phyloP scores from a whole-genome alignment of 495 filamentous ascomycete species.

The Hypomontagnella submonticulosa region DNA sequence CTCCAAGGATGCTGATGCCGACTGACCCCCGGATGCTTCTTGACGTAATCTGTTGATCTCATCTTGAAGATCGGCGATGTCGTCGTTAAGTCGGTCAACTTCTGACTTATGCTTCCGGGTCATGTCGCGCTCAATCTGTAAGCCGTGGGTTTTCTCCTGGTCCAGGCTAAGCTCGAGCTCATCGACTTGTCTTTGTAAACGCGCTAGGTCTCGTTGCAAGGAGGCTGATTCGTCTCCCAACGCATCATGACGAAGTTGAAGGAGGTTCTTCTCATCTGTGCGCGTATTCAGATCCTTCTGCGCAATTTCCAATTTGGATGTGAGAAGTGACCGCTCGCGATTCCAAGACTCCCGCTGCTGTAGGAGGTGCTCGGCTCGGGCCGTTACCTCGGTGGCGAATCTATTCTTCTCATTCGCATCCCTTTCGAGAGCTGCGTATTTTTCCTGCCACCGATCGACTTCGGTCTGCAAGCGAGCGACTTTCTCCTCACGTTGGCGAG shows the following conservation, averaged over 20 bases:
- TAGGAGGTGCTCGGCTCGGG: constrained; percentile 53
- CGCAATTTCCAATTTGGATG: constrained; percentile 61
- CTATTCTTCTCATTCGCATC: constrained; percentile 51
- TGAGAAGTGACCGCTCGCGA: constrained; percentile 55
- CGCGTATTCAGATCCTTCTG: constrained; percentile 66
- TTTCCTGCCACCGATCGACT: constrained; percentile 67
- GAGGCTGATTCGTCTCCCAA: constrained; percentile 70
- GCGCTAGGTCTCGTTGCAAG: constrained; percentile 68
- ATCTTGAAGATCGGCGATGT: constrained; percentile 49
- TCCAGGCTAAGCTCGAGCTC: constrained; percentile 69
- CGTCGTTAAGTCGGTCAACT: constrained; percentile 54
- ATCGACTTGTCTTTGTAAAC: constrained; percentile 62
- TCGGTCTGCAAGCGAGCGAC: constrained; percentile 72
- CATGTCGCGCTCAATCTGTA: constrained; percentile 67
- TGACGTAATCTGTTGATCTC: constrained; percentile 53
- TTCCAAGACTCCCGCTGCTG: constrained; percentile 55
- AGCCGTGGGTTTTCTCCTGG: constrained; percentile 66
- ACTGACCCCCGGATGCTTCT: constrained; percentile 54
- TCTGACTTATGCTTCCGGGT: constrained; percentile 57
- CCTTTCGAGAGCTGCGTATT: constrained; percentile 62
- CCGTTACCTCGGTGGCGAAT: constrained; percentile 56
- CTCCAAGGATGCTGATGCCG: constrained; percentile 44
- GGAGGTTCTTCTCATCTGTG: constrained; percentile 72
- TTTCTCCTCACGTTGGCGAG: constrained; percentile 79
- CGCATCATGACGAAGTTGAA: constrained; percentile 73